phyloP scores from a whole-genome alignment of 2,329 filamentous ascomycete genomes.

The Phialophora tarda region DNA sequence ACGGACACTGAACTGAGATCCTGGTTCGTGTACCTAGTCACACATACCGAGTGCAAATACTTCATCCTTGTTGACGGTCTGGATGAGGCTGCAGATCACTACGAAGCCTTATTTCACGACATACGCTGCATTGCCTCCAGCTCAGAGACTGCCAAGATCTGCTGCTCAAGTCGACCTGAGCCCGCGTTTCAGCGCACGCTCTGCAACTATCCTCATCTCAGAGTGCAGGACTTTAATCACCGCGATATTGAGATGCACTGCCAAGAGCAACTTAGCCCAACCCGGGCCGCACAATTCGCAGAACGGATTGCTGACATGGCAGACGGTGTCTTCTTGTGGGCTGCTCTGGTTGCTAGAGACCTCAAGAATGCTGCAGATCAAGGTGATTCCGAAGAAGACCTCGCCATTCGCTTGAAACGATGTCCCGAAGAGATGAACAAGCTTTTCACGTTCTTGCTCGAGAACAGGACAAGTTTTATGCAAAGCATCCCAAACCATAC shows the following conservation, averaged over 20 bases:
- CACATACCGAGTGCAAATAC: slow-evolving; percentile 4
- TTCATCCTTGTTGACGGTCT: slow-evolving; percentile 23
- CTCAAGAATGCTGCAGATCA: slow-evolving; percentile 5
- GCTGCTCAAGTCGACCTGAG: slow-evolving; percentile 26
- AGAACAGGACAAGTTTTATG: slow-evolving; percentile 26
- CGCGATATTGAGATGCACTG: slow-evolving; percentile 16
- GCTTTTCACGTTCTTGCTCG: slow-evolving; percentile 15
- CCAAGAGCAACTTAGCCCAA: slow-evolving; percentile 3
- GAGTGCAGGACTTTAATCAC: slow-evolving; percentile 23
- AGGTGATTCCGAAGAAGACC: slow-evolving; percentile 17
- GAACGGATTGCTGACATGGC: background rate
- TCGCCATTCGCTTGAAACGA: slow-evolving; percentile 10
- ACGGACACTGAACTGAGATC: slow-evolving; percentile 18
- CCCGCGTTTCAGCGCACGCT: slow-evolving; percentile 5
- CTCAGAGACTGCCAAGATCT: slow-evolving; percentile 22
- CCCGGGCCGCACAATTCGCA: slow-evolving; percentile 1
- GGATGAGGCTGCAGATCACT: slow-evolving; percentile 14
- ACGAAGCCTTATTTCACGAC: slow-evolving; percentile 1
- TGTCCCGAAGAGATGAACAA: slow-evolving; percentile 21
- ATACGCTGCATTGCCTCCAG: background rate
- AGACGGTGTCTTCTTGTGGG: slow-evolving; percentile 27
- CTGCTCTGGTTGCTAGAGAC: slow-evolving; percentile 15
- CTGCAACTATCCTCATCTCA: slow-evolving; percentile 1
- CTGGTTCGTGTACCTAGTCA: slow-evolving; percentile 17
- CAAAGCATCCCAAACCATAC: slow-evolving; percentile 25